Evolutionary conservation across 2,329 filamentous ascomycete genomes (phyloP), one percentile per base, ranked within the genome.

Genomic region (Acrocalymma vagum): DNA sequence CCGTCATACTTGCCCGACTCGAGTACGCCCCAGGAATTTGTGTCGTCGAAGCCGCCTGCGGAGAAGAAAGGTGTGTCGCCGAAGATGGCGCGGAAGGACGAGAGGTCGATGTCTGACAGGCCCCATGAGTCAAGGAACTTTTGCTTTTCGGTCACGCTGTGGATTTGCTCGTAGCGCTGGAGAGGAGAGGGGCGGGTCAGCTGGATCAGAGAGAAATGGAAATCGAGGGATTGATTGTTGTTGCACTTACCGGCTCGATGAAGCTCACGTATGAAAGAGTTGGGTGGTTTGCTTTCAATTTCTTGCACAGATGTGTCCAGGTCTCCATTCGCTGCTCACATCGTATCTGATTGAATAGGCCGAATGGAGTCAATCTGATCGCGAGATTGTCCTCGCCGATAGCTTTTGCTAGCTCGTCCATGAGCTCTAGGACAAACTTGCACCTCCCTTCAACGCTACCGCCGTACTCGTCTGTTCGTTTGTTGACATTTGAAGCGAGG

Each of bases 201-300:
- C 6, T 9, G 6, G 4, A n/a, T 1, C 4, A 24, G 7, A 3
- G 6, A 5, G n/a, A 9, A 5, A 11, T 9, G 9, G 5, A 3
- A n/a, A n/a, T n/a, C n/a, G n/a, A n/a, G n/a, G n/a, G n/a, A n/a
- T n/a, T n/a, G n/a, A n/a, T n/a, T n/a, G n/a, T n/a, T n/a, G n/a
- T n/a, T n/a, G n/a, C 2, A 48, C 56, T 55, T 27, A 60, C 58
- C 24, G 79, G 78, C 60, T 82, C 80, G 31, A 83, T 70, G 29
- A 82, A 79, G 63, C 75, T 78, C 11, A 82, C 74, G 46, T 82
- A 83, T 3, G 75, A 75, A n/a, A 82, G 57, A 4, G 60, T 51
- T 0, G 75, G 75, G 8, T 71, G 63, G 5, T 59, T 53, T 17
- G 45, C 55, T 58, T 81, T 81, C 45, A 82, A 53, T 43, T 76